These are phyloP conservation scores for Sugiyamaella xylanicola DNA, from an alignment of 1,139 yeast species.

Conservation along the genomic window DNA sequence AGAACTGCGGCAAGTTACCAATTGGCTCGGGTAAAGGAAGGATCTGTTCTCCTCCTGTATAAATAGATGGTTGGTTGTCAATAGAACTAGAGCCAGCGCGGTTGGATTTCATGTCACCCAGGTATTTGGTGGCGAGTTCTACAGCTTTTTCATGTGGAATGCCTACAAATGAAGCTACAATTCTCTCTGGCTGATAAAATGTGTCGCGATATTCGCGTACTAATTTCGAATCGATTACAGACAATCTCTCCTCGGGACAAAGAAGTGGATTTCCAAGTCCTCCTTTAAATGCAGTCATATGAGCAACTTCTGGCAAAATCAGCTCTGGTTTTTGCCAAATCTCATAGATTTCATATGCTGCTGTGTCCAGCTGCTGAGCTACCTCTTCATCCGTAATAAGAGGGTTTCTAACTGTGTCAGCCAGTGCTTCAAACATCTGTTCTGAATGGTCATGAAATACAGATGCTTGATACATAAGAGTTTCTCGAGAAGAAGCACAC, in stretches of 20 bases:
- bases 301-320: constrained; percentile 83
- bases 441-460: constrained; percentile 89
- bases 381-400: constrained; percentile 68
- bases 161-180: constrained; percentile 89
- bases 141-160: constrained; percentile 72
- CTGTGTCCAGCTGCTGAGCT: constrained; percentile 69
- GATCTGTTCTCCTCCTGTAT: constrained; percentile 32
- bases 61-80: constrained; percentile 26
- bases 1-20: constrained; percentile 76
- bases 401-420: constrained; percentile 82
- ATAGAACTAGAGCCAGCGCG: neutral
- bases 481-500: constrained; percentile 91
- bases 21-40: constrained; percentile 70
- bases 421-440: constrained; percentile 71
- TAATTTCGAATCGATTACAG: constrained; percentile 54
- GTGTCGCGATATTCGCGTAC: constrained; percentile 63
- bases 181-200: constrained; percentile 77
- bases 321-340: constrained; percentile 83
- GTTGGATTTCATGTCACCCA: constrained; percentile 59
- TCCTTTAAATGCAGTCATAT: constrained; percentile 75
- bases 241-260: constrained; percentile 73
- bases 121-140: constrained; percentile 59
- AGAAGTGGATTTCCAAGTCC: constrained; percentile 86
- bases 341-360: constrained; percentile 80
- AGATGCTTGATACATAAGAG: constrained; percentile 90